These are phyloP conservation scores for Scenedesmus sp. DNA, from an alignment of 163 green algal species.

Conservation along the genomic window DNA sequence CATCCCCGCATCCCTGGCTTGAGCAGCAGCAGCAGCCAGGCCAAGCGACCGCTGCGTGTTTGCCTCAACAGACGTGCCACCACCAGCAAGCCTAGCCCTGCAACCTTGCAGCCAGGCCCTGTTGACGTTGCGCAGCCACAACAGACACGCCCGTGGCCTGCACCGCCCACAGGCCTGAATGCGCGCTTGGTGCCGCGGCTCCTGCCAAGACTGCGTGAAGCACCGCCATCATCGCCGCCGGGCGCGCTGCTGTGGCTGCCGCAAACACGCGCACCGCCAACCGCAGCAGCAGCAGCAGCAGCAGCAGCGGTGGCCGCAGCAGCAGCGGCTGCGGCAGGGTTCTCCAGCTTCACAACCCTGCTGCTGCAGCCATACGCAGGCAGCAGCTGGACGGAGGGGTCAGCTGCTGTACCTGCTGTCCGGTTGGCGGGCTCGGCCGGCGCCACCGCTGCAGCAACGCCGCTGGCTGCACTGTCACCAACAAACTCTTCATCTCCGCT, in stretches of 20 bases:
- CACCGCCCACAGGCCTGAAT: background rate
- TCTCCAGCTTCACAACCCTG: constrained; percentile 7
- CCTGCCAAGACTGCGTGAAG: background rate
- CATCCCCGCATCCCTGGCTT: background rate
- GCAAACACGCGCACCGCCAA: background rate
- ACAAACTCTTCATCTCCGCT: too few relatives aligned
- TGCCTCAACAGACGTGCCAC: background rate
- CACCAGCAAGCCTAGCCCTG: background rate
- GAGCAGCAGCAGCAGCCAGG: constrained; percentile 10
- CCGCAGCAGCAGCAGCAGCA: background rate
- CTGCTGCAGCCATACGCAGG: constrained; percentile 19
- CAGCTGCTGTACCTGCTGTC: background rate
- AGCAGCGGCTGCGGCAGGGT: background rate
- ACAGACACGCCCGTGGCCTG: constrained; percentile 30
- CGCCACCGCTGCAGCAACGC: too few relatives aligned
- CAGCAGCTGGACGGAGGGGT: constrained; percentile 1
- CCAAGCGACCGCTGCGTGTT: background rate
- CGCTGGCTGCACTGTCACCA: too few relatives aligned
- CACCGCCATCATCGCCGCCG: background rate
- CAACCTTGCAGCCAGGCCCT: background rate
- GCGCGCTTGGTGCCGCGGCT: background rate
- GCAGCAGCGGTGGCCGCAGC: background rate
- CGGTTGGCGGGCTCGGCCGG: too few relatives aligned
- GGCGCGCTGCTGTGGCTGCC: background rate
- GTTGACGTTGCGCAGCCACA: background rate